Base-by-base conservation (phyloP, 2,329 filamentous ascomycete species). In the Penicillium sp. region DNA sequence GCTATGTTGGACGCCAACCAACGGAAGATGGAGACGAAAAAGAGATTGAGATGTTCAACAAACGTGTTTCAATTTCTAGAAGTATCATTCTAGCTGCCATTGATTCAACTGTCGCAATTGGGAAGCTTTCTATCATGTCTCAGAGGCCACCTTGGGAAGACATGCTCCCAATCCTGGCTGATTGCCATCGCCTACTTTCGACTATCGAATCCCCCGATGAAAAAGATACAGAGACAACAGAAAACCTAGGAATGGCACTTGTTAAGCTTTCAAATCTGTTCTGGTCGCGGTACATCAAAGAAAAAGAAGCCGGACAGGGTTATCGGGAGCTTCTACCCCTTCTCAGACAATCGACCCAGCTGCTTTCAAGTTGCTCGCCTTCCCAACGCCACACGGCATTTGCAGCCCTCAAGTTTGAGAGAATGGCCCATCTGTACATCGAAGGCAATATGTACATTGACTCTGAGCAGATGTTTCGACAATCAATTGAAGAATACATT, bases 201-300 rank as follows among this genome's bases (percentile, higher is more conserved):
- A 66, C 57, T 10, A 61, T 76, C 10, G 64, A 69, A 32, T 37
- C 42, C 3, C n/a, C 59, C 5, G 49, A 53, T 6, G 57, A 59
- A 8, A 50, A 58, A 24, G 35, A 53, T 2, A 24, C 53, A 1
- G 66, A 69, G 16, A n/a, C 43, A 8, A 56, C 50, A 6, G 64
- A 72, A 24, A 65, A 54, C 20, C 62, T 65, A 43, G 68, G 69
- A 2, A 57, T 63, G 53, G 66, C 65, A 11, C 63, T 75, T 52
- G 69, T 76, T 16, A 76, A 74, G 29, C 53, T 80, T 40, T 80
- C 78, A 0, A 79, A 79, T 56, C 59, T 77, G 5, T 78, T 75
- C 57, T 81, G 78, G 78, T 74, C 74, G 44, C 72, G 76, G 10
- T 80, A 79, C 53, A 64, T 77, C 22, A 74, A 76, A 53, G 72